These are phyloP conservation scores for Cercospora nicotianae DNA, from an alignment of 2,329 filamentous ascomycete species.

Conservation along the genomic window DNA sequence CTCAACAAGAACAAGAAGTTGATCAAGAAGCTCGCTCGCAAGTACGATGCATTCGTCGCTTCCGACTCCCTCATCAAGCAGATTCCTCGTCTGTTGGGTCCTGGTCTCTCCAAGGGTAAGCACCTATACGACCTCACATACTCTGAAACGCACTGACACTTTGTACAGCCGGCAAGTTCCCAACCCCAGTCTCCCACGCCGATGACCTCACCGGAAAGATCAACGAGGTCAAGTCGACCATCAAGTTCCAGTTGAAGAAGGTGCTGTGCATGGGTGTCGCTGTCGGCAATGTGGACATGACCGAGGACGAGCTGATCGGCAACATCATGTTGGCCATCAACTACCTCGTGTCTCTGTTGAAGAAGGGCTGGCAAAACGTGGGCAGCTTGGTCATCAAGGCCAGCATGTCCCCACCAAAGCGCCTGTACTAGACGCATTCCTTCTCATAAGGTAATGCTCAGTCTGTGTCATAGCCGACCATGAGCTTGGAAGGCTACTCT, in stretches of 20 bases:
- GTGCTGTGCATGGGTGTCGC: constrained; percentile 99
- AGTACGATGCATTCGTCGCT: constrained; percentile 99
- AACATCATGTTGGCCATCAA: constrained; percentile 99
- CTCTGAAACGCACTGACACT: constrained; percentile 31
- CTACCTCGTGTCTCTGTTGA: constrained; percentile 98
- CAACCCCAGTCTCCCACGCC: constrained; percentile 93
- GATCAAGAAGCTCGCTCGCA: constrained; percentile 99
- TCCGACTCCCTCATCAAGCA: constrained; percentile 99
- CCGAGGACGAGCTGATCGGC: constrained; percentile 87
- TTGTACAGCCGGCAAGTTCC: constrained; percentile 91
- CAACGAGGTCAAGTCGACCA: constrained; percentile 99
- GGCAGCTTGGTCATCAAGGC: constrained; percentile 99
- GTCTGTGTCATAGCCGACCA: not conserved
- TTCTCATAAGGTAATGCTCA: constrained; percentile 8
- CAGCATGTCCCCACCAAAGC: constrained; percentile 98
- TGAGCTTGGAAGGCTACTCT: constrained; percentile 29
- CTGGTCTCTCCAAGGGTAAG: constrained; percentile 93
- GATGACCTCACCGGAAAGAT: constrained; percentile 94
- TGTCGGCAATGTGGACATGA: constrained; percentile 98
- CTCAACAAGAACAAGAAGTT: constrained; percentile 99
- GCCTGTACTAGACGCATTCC: constrained; percentile 74
- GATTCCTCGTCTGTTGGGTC: constrained; percentile 98
- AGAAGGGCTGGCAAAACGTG: constrained; percentile 99
- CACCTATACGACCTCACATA: constrained; percentile 9
- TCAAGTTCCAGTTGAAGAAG: constrained; percentile 99